Evolutionary conservation across 2,329 filamentous ascomycete genomes (phyloP).

Genomic region (Hymenoscyphus fructigenus): DNA sequence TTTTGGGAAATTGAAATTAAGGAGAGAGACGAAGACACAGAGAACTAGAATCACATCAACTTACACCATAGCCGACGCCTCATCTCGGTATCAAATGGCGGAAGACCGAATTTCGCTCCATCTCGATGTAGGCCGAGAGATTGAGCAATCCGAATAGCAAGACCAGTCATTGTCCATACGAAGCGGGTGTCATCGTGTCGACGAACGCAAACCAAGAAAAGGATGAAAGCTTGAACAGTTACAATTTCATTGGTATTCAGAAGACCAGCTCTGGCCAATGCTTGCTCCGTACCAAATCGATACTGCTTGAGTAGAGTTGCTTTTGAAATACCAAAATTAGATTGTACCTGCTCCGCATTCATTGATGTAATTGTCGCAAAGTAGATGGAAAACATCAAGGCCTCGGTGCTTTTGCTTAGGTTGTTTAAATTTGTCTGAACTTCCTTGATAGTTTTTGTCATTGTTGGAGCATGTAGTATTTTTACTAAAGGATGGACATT

Average conservation of each 20-base stretch:
- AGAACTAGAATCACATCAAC: background rate
- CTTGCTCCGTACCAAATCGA: constrained; percentile 54
- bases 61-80: constrained; percentile 55
- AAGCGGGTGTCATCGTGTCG: constrained; percentile 44
- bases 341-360: constrained; percentile 34
- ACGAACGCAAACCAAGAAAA: constrained; percentile 55
- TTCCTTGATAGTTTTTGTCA: constrained; percentile 60
- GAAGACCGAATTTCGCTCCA: constrained; percentile 51
- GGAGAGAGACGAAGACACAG: background rate
- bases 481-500: constrained; percentile 74
- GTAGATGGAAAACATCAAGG: constrained; percentile 56
- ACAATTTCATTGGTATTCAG: constrained; percentile 53
- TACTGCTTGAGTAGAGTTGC: constrained; percentile 46
- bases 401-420: constrained; percentile 46
- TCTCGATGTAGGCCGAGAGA: constrained; percentile 61
- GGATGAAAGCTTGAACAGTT: constrained; percentile 53
- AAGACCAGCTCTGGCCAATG: constrained; percentile 54
- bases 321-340: constrained; percentile 44
- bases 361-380: constrained; percentile 50
- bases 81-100: constrained; percentile 61
- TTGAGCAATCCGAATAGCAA: constrained; percentile 58
- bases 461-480: constrained; percentile 67
- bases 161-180: constrained; percentile 57
- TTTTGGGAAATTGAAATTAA: background rate
- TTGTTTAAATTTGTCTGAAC: constrained; percentile 58